phyloP scores from a whole-genome alignment of 2,329 filamentous ascomycete genomes.

The Tricladium varicosporioides region DNA sequence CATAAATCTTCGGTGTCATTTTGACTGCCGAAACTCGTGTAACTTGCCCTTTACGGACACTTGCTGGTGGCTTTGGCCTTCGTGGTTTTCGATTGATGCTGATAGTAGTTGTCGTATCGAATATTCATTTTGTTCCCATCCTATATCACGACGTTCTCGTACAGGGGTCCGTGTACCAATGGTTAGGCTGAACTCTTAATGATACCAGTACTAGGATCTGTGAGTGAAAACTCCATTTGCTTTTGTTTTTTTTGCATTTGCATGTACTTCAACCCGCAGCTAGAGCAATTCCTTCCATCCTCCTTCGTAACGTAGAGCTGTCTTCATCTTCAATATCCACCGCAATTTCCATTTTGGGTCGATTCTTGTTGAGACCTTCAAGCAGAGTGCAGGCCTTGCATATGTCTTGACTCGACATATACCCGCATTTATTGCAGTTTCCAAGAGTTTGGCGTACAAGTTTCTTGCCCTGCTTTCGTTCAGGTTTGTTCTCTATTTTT shows the following conservation, averaged over 20 bases:
- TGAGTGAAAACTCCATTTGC: too few species aligned
- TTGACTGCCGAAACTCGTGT: too few species aligned
- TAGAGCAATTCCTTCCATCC: conserved; percentile 47
- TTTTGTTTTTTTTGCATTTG: neutral
- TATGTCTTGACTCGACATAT: conserved; percentile 89
- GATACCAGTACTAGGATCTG: too few species aligned
- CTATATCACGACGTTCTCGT: too few species aligned
- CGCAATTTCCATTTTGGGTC: conserved; percentile 57
- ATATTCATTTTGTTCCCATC: too few species aligned
- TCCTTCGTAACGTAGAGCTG: conserved; percentile 48
- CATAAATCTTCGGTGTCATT: too few species aligned
- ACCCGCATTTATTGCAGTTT: conserved; percentile 83
- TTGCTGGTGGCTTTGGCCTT: too few species aligned
- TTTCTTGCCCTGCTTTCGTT: conserved; percentile 34
- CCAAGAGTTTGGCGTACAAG: conserved; percentile 71
- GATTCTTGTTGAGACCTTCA: conserved; percentile 84
- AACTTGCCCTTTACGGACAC: too few species aligned
- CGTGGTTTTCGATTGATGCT: too few species aligned
- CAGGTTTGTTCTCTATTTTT: conserved; percentile 27
- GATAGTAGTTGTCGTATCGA: too few species aligned
- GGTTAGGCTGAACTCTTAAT: too few species aligned
- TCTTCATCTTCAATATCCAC: conserved; percentile 42
- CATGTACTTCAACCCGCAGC: conserved; percentile 29
- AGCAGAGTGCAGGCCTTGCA: conserved; percentile 93
- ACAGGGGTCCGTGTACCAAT: too few species aligned